A percentile compares a stretch with the other conserved stretches of the same genome.
Conservation (phyloP, 305 asterid species). For the Fraxinus velutina region DNA sequence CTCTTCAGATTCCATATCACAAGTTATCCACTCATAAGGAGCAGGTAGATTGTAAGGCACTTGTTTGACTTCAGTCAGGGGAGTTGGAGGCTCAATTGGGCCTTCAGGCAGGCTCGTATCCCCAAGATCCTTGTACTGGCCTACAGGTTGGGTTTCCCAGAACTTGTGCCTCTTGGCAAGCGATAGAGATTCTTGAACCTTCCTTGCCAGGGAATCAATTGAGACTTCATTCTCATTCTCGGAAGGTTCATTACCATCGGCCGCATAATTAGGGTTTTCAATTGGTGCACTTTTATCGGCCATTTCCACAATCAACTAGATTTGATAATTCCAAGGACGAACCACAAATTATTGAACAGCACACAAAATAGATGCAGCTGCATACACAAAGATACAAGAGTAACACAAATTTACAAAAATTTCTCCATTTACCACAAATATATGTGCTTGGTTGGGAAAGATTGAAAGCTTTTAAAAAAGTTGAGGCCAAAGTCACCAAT, state of each 20-base stretch:
- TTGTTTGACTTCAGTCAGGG: conserved; percentile 38
- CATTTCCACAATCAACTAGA: conserved; percentile 12
- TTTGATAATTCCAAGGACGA: background rate
- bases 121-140: conserved; percentile 48
- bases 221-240: conserved; percentile 23
- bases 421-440: background rate
- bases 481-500: background rate
- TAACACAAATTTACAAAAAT: background rate
- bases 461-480: background rate
- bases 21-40: conserved; percentile 42
- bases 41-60: conserved; percentile 47
- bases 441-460: background rate
- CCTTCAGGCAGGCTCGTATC: conserved; percentile 37
- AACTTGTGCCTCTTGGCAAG: conserved; percentile 35
- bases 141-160: conserved; percentile 26
- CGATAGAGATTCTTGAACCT: conserved; percentile 32
- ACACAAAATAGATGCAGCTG: background rate
- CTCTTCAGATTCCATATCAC: conserved; percentile 44
- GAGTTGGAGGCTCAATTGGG: conserved; percentile 43
- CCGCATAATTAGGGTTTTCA: conserved; percentile 9
- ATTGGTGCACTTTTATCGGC: conserved; percentile 15
- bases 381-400: background rate
- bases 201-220: conserved; percentile 29
- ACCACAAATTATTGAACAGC: background rate
- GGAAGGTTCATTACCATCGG: conserved; percentile 21